These are phyloP conservation scores for Dendryphion nanum DNA, from an alignment of 2,329 filamentous ascomycete species.

Conservation along the genomic window DNA sequence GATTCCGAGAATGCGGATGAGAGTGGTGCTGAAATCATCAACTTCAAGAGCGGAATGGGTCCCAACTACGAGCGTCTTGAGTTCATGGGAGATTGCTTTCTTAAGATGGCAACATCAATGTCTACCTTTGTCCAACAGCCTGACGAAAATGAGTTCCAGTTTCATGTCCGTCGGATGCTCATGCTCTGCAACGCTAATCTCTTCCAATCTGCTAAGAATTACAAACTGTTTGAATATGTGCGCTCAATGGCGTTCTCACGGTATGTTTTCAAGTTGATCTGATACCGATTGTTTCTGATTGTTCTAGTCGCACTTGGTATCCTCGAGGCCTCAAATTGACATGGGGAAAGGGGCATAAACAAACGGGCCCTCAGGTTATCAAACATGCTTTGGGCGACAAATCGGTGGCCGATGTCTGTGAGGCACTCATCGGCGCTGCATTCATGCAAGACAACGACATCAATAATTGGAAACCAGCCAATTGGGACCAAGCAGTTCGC, in stretches of 20 bases:
- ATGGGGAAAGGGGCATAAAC: conserved; percentile 65
- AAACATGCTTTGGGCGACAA: conserved; percentile 79
- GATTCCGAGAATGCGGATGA: conserved; percentile 84
- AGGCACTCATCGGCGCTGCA: conserved; percentile 88
- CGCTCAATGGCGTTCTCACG: conserved; percentile 80
- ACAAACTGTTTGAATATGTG: conserved; percentile 71
- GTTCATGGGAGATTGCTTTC: conserved; percentile 87
- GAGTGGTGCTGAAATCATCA: conserved; percentile 63
- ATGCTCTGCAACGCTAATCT: conserved; percentile 91
- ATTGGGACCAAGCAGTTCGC: conserved; percentile 61
- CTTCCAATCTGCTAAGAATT: conserved; percentile 69
- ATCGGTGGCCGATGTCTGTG: conserved; percentile 89
- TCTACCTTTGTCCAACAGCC: conserved; percentile 76
- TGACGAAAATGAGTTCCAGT: conserved; percentile 77
- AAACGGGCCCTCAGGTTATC: conserved; percentile 45
- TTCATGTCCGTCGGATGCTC: conserved; percentile 87
- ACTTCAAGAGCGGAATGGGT: conserved; percentile 82
- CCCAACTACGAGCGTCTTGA: conserved; percentile 94
- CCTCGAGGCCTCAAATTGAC: conserved; percentile 73
- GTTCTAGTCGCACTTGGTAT: conserved; percentile 73
- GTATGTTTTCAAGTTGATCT: conserved; percentile 35
- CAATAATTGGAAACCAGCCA: conserved; percentile 41
- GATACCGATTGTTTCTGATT: conserved; percentile 11
- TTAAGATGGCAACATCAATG: conserved; percentile 95
- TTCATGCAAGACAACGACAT: conserved; percentile 55